These are phyloP conservation scores for Dryas alaskensis DNA, from an alignment of 306 rosid genomes.

Conservation along the genomic window DNA sequence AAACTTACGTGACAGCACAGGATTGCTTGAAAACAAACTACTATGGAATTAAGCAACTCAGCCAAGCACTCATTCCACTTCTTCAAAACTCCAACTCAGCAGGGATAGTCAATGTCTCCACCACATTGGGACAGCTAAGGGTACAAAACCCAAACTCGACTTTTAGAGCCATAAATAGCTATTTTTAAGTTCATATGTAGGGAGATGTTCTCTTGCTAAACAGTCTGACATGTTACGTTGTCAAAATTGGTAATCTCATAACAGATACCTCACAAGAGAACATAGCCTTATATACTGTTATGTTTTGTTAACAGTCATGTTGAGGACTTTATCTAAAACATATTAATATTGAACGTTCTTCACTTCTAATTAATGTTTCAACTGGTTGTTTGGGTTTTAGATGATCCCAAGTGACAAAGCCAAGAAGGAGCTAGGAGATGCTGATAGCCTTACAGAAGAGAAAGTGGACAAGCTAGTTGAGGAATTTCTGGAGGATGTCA, in stretches of 20 bases:
- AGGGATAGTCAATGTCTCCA: constrained; percentile 42
- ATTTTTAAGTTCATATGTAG: too few species aligned
- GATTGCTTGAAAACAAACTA: constrained; percentile 42
- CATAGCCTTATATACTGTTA: too few species aligned
- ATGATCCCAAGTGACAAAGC: not conserved
- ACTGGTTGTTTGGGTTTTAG: not conserved
- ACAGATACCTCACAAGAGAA: not conserved
- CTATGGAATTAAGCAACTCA: constrained; percentile 36
- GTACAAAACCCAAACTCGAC: constrained; percentile 13
- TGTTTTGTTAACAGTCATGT: too few species aligned
- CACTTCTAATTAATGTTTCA: not conserved
- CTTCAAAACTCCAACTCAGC: constrained; percentile 48
- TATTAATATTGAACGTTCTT: not conserved
- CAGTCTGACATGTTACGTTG: not conserved
- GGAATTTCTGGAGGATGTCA: constrained; percentile 34
- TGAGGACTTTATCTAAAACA: too few species aligned
- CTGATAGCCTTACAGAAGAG: constrained; percentile 41
- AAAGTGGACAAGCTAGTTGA: constrained; percentile 37
- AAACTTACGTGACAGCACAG: constrained; percentile 29
- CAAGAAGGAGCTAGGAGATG: constrained; percentile 25
- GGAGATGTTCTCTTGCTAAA: not conserved
- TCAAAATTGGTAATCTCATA: too few species aligned
- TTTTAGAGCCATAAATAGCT: not conserved
- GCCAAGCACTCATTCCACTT: constrained; percentile 38
- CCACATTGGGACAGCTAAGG: constrained; percentile 32